These are phyloP conservation scores for Fusarium coffeatum DNA, from an alignment of 2,329 filamentous ascomycete species.

Conservation along the genomic window DNA sequence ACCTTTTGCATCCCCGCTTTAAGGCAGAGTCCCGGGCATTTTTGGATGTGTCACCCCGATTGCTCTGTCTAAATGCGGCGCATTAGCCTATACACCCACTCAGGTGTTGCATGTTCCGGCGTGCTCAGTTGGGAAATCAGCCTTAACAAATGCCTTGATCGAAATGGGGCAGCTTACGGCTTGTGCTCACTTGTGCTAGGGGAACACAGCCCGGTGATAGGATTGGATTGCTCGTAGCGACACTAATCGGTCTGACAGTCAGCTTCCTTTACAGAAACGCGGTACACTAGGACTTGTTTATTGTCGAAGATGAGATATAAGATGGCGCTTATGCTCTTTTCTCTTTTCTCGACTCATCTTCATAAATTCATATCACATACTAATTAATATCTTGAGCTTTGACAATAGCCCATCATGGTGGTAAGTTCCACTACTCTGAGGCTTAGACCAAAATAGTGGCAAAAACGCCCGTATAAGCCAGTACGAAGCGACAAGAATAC, in stretches of 20 bases:
- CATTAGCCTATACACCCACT: background rate
- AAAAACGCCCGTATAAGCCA: background rate
- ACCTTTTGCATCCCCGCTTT: background rate
- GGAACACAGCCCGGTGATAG: background rate
- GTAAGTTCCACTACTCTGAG: background rate
- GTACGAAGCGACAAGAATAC: background rate
- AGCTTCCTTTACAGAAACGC: background rate
- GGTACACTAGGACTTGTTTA: too few species aligned
- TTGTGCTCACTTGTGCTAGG: background rate
- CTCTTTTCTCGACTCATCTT: conserved; percentile 10
- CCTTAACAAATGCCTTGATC: conserved; percentile 1
- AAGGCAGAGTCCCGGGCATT: conserved; percentile 1
- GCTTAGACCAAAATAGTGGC: background rate
- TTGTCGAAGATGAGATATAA: conserved; percentile 1
- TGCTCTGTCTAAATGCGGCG: background rate
- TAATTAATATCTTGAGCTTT: background rate
- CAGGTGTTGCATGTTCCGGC: too few species aligned
- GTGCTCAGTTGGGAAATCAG: background rate
- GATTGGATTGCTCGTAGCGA: background rate
- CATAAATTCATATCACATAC: background rate
- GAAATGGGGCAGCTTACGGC: background rate
- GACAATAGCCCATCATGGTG: conserved; percentile 30
- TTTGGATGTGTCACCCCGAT: background rate
- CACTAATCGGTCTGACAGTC: conserved; percentile 5
- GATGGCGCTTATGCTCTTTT: background rate